Evolutionary conservation across 2,329 filamentous ascomycete genomes (phyloP).

Genomic region (Corniculantispora saksenae): DNA sequence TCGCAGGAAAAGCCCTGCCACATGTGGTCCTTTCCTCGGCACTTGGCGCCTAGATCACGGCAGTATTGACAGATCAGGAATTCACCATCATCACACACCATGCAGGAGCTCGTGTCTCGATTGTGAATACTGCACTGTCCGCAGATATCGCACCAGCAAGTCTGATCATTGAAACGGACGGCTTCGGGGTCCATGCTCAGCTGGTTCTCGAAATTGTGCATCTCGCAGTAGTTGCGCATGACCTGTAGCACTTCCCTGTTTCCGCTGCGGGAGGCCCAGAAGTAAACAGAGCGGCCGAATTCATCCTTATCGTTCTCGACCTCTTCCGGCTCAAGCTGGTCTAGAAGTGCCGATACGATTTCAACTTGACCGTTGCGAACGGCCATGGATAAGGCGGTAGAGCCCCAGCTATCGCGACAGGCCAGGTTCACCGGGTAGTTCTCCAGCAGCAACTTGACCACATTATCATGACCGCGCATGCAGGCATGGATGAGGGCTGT

Average conservation of each 20-base stretch:
- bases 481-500: constrained; percentile 14
- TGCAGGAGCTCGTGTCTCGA: constrained; percentile 11
- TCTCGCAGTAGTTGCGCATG: background rate
- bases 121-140: constrained; percentile 17
- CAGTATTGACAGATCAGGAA: constrained; percentile 22
- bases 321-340: background rate
- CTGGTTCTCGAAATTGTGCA: background rate
- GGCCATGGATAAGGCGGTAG: constrained; percentile 12
- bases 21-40: constrained; percentile 6
- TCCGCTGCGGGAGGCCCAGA: constrained; percentile 11
- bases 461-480: constrained; percentile 1
- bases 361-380: constrained; percentile 2
- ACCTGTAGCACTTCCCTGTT: background rate
- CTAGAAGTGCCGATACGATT: background rate
- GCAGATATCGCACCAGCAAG: constrained; percentile 23
- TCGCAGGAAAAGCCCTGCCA: background rate
- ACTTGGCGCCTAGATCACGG: background rate
- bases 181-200: background rate
- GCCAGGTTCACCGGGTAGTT: constrained; percentile 2
- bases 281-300: background rate
- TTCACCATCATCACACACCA: constrained; percentile 20
- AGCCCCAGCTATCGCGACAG: constrained; percentile 9
- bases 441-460: background rate
- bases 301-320: constrained; percentile 2
- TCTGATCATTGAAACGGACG: background rate